Evolutionary conservation across 768 basidiomycete species (phyloP), one percentile per base, ranked within the genome.

Genomic region (Omphalotus guepiniiformis): DNA sequence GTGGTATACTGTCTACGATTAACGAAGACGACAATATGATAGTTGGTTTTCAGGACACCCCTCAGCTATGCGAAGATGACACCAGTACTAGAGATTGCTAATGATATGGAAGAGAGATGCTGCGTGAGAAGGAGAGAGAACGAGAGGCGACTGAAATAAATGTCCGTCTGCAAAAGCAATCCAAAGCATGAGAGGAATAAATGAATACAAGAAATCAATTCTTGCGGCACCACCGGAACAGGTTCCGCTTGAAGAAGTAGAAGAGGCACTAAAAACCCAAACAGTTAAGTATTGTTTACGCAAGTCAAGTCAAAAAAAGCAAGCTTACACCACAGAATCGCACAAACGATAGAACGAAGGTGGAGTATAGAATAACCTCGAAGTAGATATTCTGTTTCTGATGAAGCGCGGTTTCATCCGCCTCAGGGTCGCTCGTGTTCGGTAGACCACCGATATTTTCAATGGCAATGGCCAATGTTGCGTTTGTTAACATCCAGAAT

Each of bases 231-330:
- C 75, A 85, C 54, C 84, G 73, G 79, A 89, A 91, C 42, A 92
- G 64, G 65, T 90, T 89, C 53, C 88, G 79, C 65, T 78, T 86
- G 72, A 90, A 77, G 74, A 82, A 88, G 70, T 91, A 92, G 63
- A 60, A 88, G 55, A 92, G 60, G 63, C 88, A 91, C 89, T 92
- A 54, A 22, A 15, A 5, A 12, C 13, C n/a, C n/a, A n/a, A 22
- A 42, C 7, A 32, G 26, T 5, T 18, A 36, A 28, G 4, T 39
- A 28, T 39, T 39, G 8, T 5, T 26, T 11, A 16, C 8, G 29
- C 34, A 25, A 27, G 21, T 1, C 9, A 19, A 47, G 23, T 36
- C 13, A 35, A 32, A 18, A 46, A 26, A 16, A 16, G 21, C 11
- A 34, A 19, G 77, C 88, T 53, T 63, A 90, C 89, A 60, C 90